Percentiles rank a stretch among this genome's conserved stretches.
Conservation (phyloP, 2,329 filamentous ascomycete species). For the Fusarium papillatum region DNA sequence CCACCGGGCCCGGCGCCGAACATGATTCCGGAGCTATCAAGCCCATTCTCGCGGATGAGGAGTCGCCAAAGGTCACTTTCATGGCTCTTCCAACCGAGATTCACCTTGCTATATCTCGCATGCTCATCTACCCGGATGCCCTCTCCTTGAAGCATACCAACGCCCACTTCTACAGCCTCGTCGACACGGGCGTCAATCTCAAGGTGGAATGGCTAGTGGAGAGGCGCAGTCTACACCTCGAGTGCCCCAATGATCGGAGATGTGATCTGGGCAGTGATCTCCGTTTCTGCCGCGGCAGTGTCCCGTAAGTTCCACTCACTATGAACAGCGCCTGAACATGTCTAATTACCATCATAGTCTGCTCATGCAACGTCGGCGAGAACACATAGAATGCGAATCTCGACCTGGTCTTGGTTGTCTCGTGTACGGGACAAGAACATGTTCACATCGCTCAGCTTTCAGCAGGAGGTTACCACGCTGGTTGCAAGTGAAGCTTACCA, state of each 20-base stretch:
- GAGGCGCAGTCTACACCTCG: slow-evolving; percentile 72
- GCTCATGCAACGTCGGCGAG: slow-evolving; percentile 70
- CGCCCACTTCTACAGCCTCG: slow-evolving; percentile 72
- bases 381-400: slow-evolving; percentile 73
- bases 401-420: slow-evolving; percentile 69
- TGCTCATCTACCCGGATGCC: slow-evolving; percentile 78
- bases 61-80: slow-evolving; percentile 42
- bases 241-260: slow-evolving; percentile 71
- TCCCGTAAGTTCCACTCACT: slow-evolving; percentile 66
- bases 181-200: slow-evolving; percentile 74
- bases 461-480: slow-evolving; percentile 61
- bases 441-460: slow-evolving; percentile 58
- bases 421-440: slow-evolving; percentile 64
- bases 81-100: slow-evolving; percentile 74
- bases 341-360: slow-evolving; percentile 52
- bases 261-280: slow-evolving; percentile 72
- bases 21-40: slow-evolving; percentile 16
- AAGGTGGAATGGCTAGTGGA: slow-evolving; percentile 80
- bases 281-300: slow-evolving; percentile 71
- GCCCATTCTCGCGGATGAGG: not conserved
- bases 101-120: slow-evolving; percentile 71
- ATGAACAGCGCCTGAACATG: not conserved
- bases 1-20: slow-evolving; percentile 31
- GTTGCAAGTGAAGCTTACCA: slow-evolving; percentile 58
- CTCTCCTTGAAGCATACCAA: slow-evolving; percentile 78